Conservation (phyloP, 176 grass and related monocot genomes). For the Triticum monococcum region DNA sequence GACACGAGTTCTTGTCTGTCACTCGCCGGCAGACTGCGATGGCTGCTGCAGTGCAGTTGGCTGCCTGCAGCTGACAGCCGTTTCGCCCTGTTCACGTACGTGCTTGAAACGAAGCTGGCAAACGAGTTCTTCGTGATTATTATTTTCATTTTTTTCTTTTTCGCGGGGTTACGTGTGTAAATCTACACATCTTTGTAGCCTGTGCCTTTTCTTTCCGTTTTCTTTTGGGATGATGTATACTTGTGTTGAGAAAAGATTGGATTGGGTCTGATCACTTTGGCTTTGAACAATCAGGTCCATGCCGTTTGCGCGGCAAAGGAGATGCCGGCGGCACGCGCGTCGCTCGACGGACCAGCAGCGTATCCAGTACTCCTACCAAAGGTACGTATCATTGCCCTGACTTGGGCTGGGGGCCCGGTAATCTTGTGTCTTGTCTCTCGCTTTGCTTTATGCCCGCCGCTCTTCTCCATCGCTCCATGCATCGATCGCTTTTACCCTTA, state of each 20-base stretch:
- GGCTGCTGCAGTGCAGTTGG: background rate
- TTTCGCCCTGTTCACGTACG: background rate
- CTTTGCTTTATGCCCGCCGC: background rate
- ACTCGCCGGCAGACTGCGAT: background rate
- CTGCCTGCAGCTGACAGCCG: background rate
- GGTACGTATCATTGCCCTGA: slow-evolving; percentile 15
- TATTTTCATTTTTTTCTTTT: too few relatives aligned
- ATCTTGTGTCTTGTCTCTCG: background rate
- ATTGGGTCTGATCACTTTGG: background rate
- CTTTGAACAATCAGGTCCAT: slow-evolving; percentile 22
- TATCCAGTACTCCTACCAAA: slow-evolving; percentile 19
- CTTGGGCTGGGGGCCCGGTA: background rate
- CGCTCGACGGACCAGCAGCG: slow-evolving; percentile 1
- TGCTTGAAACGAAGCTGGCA: background rate
- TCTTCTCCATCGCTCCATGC: background rate
- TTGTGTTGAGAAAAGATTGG: too few relatives aligned
- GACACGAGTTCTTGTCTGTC: background rate
- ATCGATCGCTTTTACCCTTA: background rate
- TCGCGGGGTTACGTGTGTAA: too few relatives aligned
- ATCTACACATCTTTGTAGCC: too few relatives aligned
- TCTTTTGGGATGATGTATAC: too few relatives aligned
- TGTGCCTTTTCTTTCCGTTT: too few relatives aligned
- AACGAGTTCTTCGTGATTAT: too few relatives aligned
- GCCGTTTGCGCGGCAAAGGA: slow-evolving; percentile 9
- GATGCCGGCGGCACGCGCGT: slow-evolving; percentile 5